Conservation (phyloP, 495 filamentous ascomycete genomes). For the Trichoderma virens region DNA sequence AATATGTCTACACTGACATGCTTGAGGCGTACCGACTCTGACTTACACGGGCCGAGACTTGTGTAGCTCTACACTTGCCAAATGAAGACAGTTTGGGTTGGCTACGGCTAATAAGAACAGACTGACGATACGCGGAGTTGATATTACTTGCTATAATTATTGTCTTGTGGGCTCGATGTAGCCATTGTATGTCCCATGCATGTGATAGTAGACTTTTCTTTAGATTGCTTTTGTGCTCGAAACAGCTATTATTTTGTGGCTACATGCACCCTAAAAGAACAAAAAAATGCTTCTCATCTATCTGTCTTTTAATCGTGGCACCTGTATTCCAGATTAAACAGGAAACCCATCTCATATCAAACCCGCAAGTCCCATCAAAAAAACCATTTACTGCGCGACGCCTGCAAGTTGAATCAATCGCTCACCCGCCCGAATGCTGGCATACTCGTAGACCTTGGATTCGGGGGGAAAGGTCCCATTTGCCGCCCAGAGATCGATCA, state of each 20-base stretch:
- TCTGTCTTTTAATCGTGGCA: neutral
- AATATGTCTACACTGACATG: no score
- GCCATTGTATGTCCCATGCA: no score
- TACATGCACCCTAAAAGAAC: neutral
- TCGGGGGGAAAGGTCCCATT: constrained; percentile 76
- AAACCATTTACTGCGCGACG: constrained; percentile 5
- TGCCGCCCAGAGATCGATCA: constrained; percentile 82
- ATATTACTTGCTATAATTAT: no score
- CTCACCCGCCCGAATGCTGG: constrained; percentile 41
- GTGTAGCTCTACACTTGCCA: no score
- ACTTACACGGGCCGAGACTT: no score
- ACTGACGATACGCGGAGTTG: no score
- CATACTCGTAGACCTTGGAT: constrained; percentile 49
- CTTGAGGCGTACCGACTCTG: no score
- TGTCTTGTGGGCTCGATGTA: no score
- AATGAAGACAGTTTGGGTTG: no score
- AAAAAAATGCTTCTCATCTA: neutral
- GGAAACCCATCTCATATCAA: neutral
- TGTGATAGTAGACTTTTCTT: no score
- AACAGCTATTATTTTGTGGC: neutral
- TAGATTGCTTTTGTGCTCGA: neutral
- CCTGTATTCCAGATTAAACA: neutral
- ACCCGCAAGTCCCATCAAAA: neutral
- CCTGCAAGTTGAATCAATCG: constrained; percentile 36
- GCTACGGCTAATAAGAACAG: no score